phyloP scores from a whole-genome alignment of 345 rosid species.

The Ceriops decandra region DNA sequence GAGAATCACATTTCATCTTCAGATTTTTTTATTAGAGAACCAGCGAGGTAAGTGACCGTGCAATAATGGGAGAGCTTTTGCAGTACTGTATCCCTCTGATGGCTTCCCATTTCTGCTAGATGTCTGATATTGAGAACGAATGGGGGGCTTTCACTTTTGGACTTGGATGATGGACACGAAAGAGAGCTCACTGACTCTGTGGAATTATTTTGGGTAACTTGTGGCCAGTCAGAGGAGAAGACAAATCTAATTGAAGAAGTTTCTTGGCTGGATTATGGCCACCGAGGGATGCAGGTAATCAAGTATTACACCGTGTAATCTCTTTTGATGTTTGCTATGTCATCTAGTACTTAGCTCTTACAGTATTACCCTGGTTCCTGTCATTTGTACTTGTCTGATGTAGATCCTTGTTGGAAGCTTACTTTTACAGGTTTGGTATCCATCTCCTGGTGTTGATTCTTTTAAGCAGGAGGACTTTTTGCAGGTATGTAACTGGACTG shows the following conservation, averaged over 20 bases:
- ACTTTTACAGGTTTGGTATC: slow-evolving; percentile 96
- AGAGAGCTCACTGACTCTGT: slow-evolving; percentile 94
- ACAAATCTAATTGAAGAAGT: slow-evolving; percentile 88
- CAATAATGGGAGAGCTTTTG: slow-evolving; percentile 15
- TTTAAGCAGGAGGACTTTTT: slow-evolving; percentile 93
- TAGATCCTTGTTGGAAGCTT: slow-evolving; percentile 43
- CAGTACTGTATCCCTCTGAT: slow-evolving; percentile 26
- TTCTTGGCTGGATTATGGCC: slow-evolving; percentile 97
- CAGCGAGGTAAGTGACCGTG: slow-evolving; percentile 60
- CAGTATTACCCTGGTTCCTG: background rate
- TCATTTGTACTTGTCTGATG: slow-evolving; percentile 40
- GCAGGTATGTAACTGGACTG: slow-evolving; percentile 53
- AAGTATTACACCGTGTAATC: slow-evolving; percentile 11
- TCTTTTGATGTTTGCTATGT: background rate
- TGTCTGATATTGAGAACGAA: slow-evolving; percentile 88
- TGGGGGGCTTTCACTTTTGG: slow-evolving; percentile 95
- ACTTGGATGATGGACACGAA: slow-evolving; percentile 95
- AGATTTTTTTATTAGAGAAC: slow-evolving; percentile 55
- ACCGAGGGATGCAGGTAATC: slow-evolving; percentile 98
- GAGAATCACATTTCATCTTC: slow-evolving; percentile 45
- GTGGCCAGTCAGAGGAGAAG: slow-evolving; percentile 88
- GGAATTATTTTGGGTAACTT: slow-evolving; percentile 97
- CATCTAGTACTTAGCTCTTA: background rate
- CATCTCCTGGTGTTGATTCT: slow-evolving; percentile 82
- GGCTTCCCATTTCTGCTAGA: slow-evolving; percentile 37